phyloP scores from a whole-genome alignment of 495 filamentous ascomycete genomes.

The Collariella sp. region DNA sequence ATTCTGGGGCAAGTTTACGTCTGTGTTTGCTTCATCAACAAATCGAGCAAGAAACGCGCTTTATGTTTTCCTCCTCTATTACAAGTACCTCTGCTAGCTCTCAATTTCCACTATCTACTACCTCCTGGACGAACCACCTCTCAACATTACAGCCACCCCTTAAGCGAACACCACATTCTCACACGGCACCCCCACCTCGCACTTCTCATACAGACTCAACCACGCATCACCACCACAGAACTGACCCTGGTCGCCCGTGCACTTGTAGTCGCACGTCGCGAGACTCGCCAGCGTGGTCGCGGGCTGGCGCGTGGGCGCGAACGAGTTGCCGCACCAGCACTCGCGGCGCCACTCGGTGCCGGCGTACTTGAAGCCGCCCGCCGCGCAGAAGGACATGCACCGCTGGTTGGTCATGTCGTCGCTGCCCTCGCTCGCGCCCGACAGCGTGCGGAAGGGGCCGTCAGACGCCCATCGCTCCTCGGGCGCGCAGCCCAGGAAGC shows the following conservation, averaged over 20 bases:
- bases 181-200: conserved; percentile 16
- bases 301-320: conserved; percentile 20
- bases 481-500: conserved; percentile 25
- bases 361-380: conserved; percentile 39
- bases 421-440: conserved; percentile 22
- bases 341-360: conserved; percentile 59
- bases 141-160: not conserved
- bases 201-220: conserved; percentile 25
- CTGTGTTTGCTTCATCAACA: too few relatives aligned
- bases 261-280: conserved; percentile 29
- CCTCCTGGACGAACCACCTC: not conserved
- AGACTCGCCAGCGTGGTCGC: conserved; percentile 21
- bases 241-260: conserved; percentile 32
- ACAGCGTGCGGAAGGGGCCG: conserved; percentile 26
- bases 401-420: conserved; percentile 49
- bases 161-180: conserved; percentile 19
- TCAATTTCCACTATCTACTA: too few relatives aligned
- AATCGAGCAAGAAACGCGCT: too few relatives aligned
- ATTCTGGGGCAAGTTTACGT: too few relatives aligned
- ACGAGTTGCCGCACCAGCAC: conserved; percentile 53
- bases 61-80: too few relatives aligned
- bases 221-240: conserved; percentile 37
- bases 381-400: conserved; percentile 48
- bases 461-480: conserved; percentile 21
- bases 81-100: too few relatives aligned